Evolutionary conservation across 139 green algal species (phyloP).

Genomic region (Desmodesmus armatus): DNA sequence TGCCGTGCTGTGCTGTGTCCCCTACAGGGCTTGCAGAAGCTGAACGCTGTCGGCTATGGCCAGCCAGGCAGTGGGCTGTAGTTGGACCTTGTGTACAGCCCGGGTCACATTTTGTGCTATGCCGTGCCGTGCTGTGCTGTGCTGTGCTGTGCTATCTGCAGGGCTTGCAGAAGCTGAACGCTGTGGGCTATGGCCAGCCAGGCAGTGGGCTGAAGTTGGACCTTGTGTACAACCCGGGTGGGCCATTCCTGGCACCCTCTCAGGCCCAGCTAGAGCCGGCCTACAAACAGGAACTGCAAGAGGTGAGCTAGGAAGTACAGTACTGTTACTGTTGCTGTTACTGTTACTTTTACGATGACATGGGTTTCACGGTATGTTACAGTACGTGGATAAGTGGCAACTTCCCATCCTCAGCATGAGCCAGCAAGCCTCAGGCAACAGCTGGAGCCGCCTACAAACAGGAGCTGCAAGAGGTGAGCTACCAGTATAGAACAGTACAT

Average conservation of each 20-base stretch:
- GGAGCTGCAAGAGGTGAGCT: constrained; percentile 59
- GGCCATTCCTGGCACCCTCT: constrained; percentile 71
- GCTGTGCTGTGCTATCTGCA: not conserved
- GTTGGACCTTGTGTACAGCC: constrained; percentile 98
- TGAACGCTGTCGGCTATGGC: constrained; percentile 92
- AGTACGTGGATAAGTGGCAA: too few relatives aligned
- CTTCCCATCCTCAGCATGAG: too few relatives aligned
- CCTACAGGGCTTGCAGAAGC: constrained; percentile 60
- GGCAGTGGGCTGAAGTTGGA: constrained; percentile 82
- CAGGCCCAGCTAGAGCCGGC: constrained; percentile 73
- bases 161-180: constrained; percentile 84
- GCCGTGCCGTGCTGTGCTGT: too few relatives aligned
- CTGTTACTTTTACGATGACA: too few relatives aligned
- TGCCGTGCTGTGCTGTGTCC: constrained; percentile 22
- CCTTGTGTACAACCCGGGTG: constrained; percentile 97
- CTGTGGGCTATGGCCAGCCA: constrained; percentile 83
- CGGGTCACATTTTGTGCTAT: too few relatives aligned
- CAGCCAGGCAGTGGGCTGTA: constrained; percentile 63
- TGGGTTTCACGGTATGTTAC: too few relatives aligned
- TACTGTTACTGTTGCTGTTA: not conserved
- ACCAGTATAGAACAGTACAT: too few relatives aligned
- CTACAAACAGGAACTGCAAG: constrained; percentile 66
- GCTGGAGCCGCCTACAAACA: constrained; percentile 65
- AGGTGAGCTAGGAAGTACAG: not conserved
- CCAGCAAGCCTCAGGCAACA: too few relatives aligned